Percentiles rank a stretch among this genome's conserved stretches.
These are phyloP conservation scores for Apophysomyces variabilis DNA, from an alignment of 371 early-diverging fungal species.

Conservation along the genomic window DNA sequence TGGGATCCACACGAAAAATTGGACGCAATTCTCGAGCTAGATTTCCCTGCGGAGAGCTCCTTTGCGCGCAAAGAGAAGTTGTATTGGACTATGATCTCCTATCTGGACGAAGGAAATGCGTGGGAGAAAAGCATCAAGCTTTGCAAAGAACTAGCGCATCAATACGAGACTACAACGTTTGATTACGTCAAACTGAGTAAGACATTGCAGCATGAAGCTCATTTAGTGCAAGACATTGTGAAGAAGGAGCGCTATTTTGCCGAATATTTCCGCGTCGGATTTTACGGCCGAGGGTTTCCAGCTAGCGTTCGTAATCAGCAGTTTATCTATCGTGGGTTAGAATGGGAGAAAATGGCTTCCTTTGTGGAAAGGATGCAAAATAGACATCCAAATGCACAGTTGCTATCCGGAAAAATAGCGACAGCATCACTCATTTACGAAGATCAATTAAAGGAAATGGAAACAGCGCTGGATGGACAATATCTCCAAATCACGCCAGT, in stretches of 20 bases:
- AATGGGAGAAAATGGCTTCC: conserved; percentile 78
- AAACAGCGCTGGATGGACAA: conserved; percentile 55
- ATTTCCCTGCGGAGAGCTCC: conserved; percentile 55
- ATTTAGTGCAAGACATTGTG: conserved; percentile 60
- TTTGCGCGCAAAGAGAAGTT: conserved; percentile 72
- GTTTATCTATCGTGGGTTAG: conserved; percentile 73
- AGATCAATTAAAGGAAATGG: conserved; percentile 57
- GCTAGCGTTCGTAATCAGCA: conserved; percentile 64
- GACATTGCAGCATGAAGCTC: conserved; percentile 61
- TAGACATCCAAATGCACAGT: conserved; percentile 66
- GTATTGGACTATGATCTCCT: conserved; percentile 62
- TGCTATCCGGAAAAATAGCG: conserved; percentile 53
- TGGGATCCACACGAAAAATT: conserved; percentile 63
- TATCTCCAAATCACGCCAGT: conserved; percentile 79
- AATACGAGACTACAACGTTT: conserved; percentile 60
- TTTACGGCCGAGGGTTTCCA: conserved; percentile 73
- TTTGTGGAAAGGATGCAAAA: conserved; percentile 78
- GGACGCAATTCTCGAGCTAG: conserved; percentile 57
- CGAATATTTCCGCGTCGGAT: conserved; percentile 79
- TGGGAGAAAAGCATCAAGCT: conserved; percentile 77
- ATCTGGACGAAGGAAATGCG: conserved; percentile 66
- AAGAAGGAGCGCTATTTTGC: conserved; percentile 68
- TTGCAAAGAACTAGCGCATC: conserved; percentile 61
- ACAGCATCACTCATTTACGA: conserved; percentile 35
- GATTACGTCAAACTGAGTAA: conserved; percentile 65